Percentiles rank a stretch among this genome's conserved stretches.
Evolutionary conservation across 1,284 basidiomycete genomes (phyloP).

Genomic region (Naganishia sp.): DNA sequence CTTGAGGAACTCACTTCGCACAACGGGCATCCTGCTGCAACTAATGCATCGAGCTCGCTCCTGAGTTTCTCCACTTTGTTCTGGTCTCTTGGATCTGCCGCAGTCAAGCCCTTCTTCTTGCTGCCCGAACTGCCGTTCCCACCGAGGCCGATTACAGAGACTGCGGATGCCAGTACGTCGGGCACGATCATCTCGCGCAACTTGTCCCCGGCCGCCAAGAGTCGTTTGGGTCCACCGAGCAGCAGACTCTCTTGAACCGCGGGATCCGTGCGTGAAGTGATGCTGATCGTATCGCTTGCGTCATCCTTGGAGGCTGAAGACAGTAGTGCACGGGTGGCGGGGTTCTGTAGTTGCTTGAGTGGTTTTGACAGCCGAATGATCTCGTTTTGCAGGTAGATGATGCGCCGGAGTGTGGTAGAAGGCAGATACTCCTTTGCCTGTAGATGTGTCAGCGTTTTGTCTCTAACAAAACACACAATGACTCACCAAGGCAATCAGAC

Average conservation of each 20-base stretch:
- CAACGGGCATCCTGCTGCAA: constrained; percentile 83
- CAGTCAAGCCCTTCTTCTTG: constrained; percentile 57
- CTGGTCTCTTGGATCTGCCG: constrained; percentile 54
- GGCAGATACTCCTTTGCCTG: constrained; percentile 89
- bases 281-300: constrained; percentile 17
- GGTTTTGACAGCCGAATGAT: constrained; percentile 56
- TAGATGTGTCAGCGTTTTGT: constrained; percentile 6
- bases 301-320: constrained; percentile 37
- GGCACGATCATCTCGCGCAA: constrained; percentile 87
- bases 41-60: constrained; percentile 78
- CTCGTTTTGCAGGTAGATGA: constrained; percentile 79
- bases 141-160: constrained; percentile 46
- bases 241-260: constrained; percentile 47
- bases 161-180: constrained; percentile 71
- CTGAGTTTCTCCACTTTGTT: constrained; percentile 62
- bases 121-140: constrained; percentile 61
- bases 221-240: constrained; percentile 66
- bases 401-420: constrained; percentile 73
- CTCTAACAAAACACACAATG: background rate
- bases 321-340: constrained; percentile 51
- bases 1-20: constrained; percentile 65
- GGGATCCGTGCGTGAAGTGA: constrained; percentile 33
- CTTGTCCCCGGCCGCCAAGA: constrained; percentile 83
- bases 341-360: constrained; percentile 33
- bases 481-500: constrained; percentile 83